These are phyloP conservation scores for Austroboletus eburneus DNA, from an alignment of 768 basidiomycete genomes.

Conservation along the genomic window DNA sequence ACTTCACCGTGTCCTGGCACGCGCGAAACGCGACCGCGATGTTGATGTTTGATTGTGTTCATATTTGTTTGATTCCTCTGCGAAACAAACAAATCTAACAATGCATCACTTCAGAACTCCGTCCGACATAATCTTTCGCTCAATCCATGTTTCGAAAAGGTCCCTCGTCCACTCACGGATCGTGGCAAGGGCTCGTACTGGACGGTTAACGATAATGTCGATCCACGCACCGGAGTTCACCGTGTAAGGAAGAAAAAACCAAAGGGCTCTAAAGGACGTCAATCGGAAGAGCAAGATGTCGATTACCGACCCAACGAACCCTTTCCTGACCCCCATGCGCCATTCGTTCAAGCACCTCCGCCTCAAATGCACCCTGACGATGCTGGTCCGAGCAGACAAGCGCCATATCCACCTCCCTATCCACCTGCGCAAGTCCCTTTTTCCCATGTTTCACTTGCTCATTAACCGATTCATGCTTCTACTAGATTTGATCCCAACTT, in stretches of 20 bases:
- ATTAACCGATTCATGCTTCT: slow-evolving; percentile 10
- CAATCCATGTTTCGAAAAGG: slow-evolving; percentile 89
- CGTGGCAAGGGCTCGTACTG: slow-evolving; percentile 90
- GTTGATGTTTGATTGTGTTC: slow-evolving; percentile 59
- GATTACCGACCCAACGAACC: slow-evolving; percentile 59
- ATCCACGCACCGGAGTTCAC: slow-evolving; percentile 85
- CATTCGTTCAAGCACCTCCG: slow-evolving; percentile 47
- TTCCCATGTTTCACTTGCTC: background rate
- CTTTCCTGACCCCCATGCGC: slow-evolving; percentile 54
- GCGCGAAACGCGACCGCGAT: slow-evolving; percentile 48
- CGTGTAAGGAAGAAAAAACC: slow-evolving; percentile 85
- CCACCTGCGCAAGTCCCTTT: slow-evolving; percentile 44
- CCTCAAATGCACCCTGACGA: slow-evolving; percentile 57
- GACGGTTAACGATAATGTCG: slow-evolving; percentile 89
- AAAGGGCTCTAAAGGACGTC: slow-evolving; percentile 48
- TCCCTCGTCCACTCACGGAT: slow-evolving; percentile 86
- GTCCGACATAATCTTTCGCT: slow-evolving; percentile 88
- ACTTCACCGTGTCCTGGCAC: slow-evolving; percentile 6
- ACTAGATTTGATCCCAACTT: slow-evolving; percentile 72
- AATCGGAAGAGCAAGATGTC: slow-evolving; percentile 56
- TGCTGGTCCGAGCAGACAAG: slow-evolving; percentile 54
- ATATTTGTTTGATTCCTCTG: slow-evolving; percentile 48
- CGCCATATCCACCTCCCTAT: slow-evolving; percentile 58
- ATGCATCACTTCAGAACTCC: slow-evolving; percentile 58
- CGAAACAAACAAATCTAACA: slow-evolving; percentile 29